These are phyloP conservation scores for Elsinoe australis DNA, from an alignment of 2,329 filamentous ascomycete species.

Conservation along the genomic window DNA sequence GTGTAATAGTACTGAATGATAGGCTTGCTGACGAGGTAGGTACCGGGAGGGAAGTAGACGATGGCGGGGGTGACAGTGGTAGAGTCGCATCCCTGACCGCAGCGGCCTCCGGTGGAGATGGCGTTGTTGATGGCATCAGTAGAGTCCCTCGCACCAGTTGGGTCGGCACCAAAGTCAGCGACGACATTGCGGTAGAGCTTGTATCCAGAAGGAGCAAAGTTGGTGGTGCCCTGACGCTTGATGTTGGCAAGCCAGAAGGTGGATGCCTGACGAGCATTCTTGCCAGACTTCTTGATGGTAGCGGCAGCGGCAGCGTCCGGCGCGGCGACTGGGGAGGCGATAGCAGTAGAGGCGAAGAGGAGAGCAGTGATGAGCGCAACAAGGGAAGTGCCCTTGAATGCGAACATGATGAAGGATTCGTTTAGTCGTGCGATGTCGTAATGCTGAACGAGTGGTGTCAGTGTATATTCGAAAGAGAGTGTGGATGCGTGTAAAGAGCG, in stretches of 20 bases:
- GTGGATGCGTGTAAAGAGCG: neutral
- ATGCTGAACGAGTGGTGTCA: neutral
- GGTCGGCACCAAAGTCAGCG: constrained; percentile 37
- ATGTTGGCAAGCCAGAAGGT: constrained; percentile 67
- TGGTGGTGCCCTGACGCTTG: constrained; percentile 58
- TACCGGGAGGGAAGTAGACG: constrained; percentile 86
- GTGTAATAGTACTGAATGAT: constrained; percentile 88
- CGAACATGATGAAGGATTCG: constrained; percentile 8
- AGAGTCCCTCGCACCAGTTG: constrained; percentile 67
- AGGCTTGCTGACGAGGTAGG: constrained; percentile 71
- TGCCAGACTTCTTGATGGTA: neutral
- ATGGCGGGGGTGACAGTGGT: constrained; percentile 75
- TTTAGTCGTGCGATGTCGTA: neutral
- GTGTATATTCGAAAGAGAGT: constrained; percentile 2
- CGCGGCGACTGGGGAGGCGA: constrained; percentile 14
- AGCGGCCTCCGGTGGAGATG: constrained; percentile 69
- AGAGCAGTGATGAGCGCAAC: constrained; percentile 4
- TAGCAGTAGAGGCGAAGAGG: constrained; percentile 11
- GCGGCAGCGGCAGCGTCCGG: constrained; percentile 13
- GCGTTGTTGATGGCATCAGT: constrained; percentile 81
- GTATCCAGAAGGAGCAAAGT: constrained; percentile 57
- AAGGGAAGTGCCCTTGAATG: constrained; percentile 11
- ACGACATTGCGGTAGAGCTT: constrained; percentile 49
- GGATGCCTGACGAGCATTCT: constrained; percentile 27
- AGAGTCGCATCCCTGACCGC: constrained; percentile 74